Conservation (phyloP, 1,139 yeast genomes). For the Pneumocystis canis region DNA sequence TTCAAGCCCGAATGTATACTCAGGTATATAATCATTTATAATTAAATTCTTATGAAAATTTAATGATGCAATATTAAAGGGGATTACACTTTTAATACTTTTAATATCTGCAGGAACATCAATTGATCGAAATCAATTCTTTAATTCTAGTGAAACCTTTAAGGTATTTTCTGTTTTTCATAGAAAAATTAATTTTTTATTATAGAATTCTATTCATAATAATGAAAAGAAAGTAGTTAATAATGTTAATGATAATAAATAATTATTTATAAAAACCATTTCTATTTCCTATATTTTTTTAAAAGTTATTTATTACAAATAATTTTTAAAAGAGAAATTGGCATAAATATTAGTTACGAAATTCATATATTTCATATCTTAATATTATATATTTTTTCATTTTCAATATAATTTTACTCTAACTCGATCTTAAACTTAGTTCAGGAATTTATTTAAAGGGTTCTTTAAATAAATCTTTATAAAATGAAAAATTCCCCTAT, state of each 20-base stretch:
- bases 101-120: constrained; percentile 45
- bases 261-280: background rate
- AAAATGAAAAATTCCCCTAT: background rate
- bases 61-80: constrained; percentile 1
- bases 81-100: constrained; percentile 28
- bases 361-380: background rate
- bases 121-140: background rate
- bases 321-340: background rate
- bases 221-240: background rate
- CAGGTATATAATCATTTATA: constrained; percentile 34
- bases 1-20: constrained; percentile 89
- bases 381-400: background rate
- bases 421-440: background rate
- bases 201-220: background rate
- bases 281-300: background rate
- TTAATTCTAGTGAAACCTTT: background rate
- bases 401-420: background rate
- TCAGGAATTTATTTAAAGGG: background rate
- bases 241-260: background rate
- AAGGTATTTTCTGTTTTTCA: background rate
- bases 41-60: background rate
- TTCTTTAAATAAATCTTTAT: background rate
- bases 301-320: background rate
- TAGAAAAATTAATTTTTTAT: background rate
- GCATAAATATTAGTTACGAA: background rate